Evolutionary conservation across 1,284 basidiomycete genomes (phyloP).

Genomic region (Cryptococcus sp.): DNA sequence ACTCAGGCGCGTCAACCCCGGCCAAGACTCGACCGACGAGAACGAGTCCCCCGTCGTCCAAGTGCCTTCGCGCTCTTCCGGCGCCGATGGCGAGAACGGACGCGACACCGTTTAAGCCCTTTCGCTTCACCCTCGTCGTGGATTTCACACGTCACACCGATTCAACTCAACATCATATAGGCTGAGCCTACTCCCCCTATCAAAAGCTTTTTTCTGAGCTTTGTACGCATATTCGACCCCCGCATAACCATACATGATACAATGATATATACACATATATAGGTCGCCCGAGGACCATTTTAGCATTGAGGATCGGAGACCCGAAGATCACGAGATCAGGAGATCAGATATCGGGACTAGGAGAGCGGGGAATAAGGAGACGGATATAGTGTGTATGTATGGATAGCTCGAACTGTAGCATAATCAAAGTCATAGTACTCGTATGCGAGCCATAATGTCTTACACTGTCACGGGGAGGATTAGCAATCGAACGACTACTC

Average conservation of each 20-base stretch:
- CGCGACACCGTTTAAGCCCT: slow-evolving; percentile 3
- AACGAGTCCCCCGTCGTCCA: slow-evolving; percentile 10
- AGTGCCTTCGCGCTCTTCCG: slow-evolving; percentile 3
- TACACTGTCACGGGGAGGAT: neutral
- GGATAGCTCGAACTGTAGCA: neutral
- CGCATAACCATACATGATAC: no score
- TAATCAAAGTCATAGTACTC: neutral
- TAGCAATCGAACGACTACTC: neutral
- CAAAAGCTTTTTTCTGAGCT: no score
- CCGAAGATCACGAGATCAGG: no score
- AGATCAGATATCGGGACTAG: no score
- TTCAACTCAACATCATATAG: no score
- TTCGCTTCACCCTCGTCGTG: no score
- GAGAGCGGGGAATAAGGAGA: no score
- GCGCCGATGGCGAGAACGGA: slow-evolving; percentile 3
- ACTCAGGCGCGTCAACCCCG: slow-evolving; percentile 23
- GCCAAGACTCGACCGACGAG: slow-evolving; percentile 24
- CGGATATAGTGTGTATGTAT: neutral
- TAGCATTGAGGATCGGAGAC: neutral
- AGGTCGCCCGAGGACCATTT: no score
- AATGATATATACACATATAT: no score
- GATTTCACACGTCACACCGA: no score
- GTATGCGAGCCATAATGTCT: neutral
- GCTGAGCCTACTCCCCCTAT: no score
- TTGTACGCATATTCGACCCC: no score